phyloP scores from a whole-genome alignment of 2,329 filamentous ascomycete genomes.

The Botryotinia calthae region DNA sequence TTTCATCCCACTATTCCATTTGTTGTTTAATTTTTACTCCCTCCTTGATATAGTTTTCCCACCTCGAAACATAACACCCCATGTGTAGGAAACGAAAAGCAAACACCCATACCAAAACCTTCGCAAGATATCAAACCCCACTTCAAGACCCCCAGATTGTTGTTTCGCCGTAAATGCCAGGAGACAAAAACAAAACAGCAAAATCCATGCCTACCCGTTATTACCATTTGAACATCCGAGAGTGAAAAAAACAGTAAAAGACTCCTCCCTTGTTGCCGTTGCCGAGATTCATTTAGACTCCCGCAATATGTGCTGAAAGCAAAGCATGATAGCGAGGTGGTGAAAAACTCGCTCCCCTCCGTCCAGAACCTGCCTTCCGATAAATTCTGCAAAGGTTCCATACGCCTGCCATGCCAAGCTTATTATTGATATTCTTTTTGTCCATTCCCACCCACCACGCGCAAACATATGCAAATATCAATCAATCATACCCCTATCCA shows the following conservation, averaged over 20 bases:
- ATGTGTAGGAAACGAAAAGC: not conserved
- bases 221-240: constrained; percentile 14
- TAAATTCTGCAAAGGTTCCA: constrained; percentile 20
- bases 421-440: constrained; percentile 20
- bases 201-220: not conserved
- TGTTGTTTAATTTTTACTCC: constrained; percentile 5
- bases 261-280: constrained; percentile 10
- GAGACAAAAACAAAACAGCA: constrained; percentile 9
- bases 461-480: constrained; percentile 19
- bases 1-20: constrained; percentile 10
- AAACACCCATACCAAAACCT: constrained; percentile 8
- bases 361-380: constrained; percentile 18
- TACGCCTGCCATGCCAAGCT: constrained; percentile 24
- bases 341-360: constrained; percentile 16
- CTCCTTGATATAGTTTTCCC: constrained; percentile 1
- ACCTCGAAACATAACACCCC: not conserved
- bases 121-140: not conserved
- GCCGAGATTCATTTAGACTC: constrained; percentile 4
- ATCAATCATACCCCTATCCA: constrained; percentile 15
- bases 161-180: constrained; percentile 15
- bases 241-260: constrained; percentile 8
- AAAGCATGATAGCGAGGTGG: constrained; percentile 11
- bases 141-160: not conserved
- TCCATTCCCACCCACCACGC: constrained; percentile 14
- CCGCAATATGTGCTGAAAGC: constrained; percentile 16